A percentile compares a stretch with the other conserved stretches of the same genome.
Evolutionary conservation across 108 stramenopile species (phyloP).

Genomic region (Chaetoceros muelleri): DNA sequence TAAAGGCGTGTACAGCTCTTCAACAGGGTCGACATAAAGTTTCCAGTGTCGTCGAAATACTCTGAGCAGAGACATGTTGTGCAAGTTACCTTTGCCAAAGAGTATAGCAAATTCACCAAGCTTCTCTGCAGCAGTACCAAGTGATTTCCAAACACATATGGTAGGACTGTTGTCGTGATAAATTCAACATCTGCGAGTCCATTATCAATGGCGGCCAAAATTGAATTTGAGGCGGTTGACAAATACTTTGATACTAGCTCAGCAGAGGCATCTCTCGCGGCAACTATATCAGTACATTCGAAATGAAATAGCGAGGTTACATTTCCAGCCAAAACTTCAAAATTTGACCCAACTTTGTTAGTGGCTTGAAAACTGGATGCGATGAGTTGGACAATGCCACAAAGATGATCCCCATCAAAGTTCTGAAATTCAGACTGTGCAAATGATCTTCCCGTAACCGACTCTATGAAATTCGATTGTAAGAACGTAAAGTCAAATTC

Average conservation of each 20-base stretch:
- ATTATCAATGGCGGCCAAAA: constrained; percentile 16
- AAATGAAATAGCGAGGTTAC: not conserved
- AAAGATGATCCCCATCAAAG: not conserved
- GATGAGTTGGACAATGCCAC: not conserved
- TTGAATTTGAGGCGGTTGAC: constrained; percentile 2
- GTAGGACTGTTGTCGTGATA: constrained; percentile 26
- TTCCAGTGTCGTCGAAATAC: constrained; percentile 16
- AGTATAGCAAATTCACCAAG: constrained; percentile 12
- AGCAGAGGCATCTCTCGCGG: constrained; percentile 1
- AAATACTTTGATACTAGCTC: not conserved
- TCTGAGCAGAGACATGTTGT: constrained; percentile 22
- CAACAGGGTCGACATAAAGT: constrained; percentile 22
- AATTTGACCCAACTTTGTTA: not conserved
- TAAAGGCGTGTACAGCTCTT: constrained; percentile 27
- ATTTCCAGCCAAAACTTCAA: not conserved
- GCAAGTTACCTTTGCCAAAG: constrained; percentile 19
- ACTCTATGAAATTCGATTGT: not conserved
- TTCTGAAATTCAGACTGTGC: not conserved
- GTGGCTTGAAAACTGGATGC: not conserved
- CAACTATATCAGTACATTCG: constrained; percentile 7
- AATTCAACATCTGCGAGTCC: constrained; percentile 26
- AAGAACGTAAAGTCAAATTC: not conserved
- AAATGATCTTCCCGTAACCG: not conserved
- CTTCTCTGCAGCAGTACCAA: constrained; percentile 17
- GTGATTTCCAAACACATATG: constrained; percentile 10